Evolutionary conservation across 305 asterid genomes (phyloP).

Genomic region (Coffea humblotiana): DNA sequence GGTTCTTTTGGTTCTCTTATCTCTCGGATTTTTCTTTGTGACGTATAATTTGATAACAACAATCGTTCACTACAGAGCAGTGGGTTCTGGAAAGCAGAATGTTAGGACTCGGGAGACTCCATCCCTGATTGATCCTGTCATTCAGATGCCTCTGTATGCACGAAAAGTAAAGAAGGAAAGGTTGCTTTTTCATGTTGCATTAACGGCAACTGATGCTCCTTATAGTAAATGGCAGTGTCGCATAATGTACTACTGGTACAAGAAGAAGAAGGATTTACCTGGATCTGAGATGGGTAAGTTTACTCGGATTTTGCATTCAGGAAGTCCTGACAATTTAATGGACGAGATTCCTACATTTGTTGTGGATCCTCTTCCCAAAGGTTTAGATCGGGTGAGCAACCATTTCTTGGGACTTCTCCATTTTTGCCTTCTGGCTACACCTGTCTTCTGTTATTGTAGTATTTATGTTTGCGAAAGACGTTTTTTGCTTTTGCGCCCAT

Average conservation of each 20-base stretch:
- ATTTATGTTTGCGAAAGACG: constrained; percentile 31
- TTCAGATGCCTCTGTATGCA: constrained; percentile 44
- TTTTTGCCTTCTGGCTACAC: constrained; percentile 38
- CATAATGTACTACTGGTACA: constrained; percentile 95
- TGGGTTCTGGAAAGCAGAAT: constrained; percentile 14
- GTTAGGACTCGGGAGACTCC: constrained; percentile 8
- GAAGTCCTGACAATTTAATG: constrained; percentile 79
- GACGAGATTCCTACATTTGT: constrained; percentile 85
- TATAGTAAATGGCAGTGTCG: constrained; percentile 97
- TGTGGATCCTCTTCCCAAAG: constrained; percentile 91
- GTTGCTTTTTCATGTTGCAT: constrained; percentile 39
- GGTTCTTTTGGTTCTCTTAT: constrained; percentile 30
- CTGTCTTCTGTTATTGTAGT: constrained; percentile 43
- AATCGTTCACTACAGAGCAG: constrained; percentile 25
- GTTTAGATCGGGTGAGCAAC: constrained; percentile 87
- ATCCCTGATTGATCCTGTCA: constrained; percentile 45
- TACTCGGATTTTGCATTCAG: constrained; percentile 90
- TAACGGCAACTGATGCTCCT: constrained; percentile 89
- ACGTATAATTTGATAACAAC: constrained; percentile 39
- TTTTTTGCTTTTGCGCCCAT: constrained; percentile 27
- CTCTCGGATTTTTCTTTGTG: constrained; percentile 34
- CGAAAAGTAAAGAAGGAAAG: constrained; percentile 25
- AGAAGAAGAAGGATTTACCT: constrained; percentile 63
- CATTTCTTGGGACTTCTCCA: constrained; percentile 24
- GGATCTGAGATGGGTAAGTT: constrained; percentile 97